Evolutionary conservation across 371 early-diverging fungal genomes (phyloP), one percentile per base, ranked within the genome.

Genomic region (Syncephalastrum monosporum): DNA sequence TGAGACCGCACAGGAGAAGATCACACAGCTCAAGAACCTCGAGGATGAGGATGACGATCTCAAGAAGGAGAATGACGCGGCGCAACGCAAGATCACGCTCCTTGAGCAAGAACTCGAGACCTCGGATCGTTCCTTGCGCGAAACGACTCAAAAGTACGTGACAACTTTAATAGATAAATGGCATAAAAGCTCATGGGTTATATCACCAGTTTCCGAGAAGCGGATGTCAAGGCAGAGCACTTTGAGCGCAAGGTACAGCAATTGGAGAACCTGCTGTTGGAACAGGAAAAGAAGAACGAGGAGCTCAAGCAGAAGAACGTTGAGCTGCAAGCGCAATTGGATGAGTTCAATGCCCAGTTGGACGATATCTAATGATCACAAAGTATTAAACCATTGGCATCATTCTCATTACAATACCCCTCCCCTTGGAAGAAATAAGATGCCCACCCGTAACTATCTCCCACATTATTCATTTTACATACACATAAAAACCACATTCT

Each of bases 141-240:
- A 87, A 53, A 82, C 88, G 2, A 82, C 82, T 17, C 81, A 84
- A 65, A 85, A 84, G 89, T 89, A 87, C 77, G 86, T 66, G 21
- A 42, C 38, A 60, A 55, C 57, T 59, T 57, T 60, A 60, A 49
- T 1, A 7, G 25, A 14, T 24, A 19, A 8, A 16, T 41, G 14
- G 4, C 25, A 15, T 4, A n/a, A 3, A 47, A 42, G 8, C 42
- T 42, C 17, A 14, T 14, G 13, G 21, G 7, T 46, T 21, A 41
- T 29, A 27, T 45, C 44, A 42, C 17, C 38, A 91, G 91, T 67
- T 77, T 86, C 67, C 85, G 90, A 55, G 83, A 82, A 57, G 83
- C 86, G 49, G 91, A 92, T 68, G 84, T 92, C 59, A 85, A 87
- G 73, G 86, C 90, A 47, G 92, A 92, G 61, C 85, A 84, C 60